Conservation (phyloP, 1,139 yeast species). For the Hyphopichia burtonii region DNA sequence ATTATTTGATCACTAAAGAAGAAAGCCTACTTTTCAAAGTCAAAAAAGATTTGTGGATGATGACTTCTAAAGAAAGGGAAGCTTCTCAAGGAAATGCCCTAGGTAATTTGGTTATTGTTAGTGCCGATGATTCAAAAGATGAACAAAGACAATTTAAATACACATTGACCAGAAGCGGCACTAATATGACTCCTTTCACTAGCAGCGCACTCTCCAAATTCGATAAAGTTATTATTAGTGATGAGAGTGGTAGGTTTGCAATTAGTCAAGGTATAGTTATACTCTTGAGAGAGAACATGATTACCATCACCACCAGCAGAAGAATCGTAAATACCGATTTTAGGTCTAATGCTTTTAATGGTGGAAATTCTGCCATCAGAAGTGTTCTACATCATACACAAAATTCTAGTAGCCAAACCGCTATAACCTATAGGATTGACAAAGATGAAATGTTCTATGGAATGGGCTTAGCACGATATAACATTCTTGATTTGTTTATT, state of each 20-base stretch:
- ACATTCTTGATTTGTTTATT: constrained; percentile 64
- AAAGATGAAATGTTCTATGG: constrained; percentile 78
- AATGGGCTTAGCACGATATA: constrained; percentile 73
- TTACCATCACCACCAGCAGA: constrained; percentile 49
- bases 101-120: constrained; percentile 41
- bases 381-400: constrained; percentile 38
- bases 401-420: background rate
- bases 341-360: constrained; percentile 41
- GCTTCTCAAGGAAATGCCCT: constrained; percentile 57
- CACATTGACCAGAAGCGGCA: constrained; percentile 39
- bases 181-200: constrained; percentile 20
- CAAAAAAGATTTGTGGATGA: constrained; percentile 68
- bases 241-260: constrained; percentile 76
- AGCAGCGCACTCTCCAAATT: constrained; percentile 45
- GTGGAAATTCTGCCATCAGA: constrained; percentile 45
- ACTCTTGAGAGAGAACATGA: constrained; percentile 33
- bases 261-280: constrained; percentile 62
- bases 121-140: constrained; percentile 23
- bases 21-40: constrained; percentile 57
- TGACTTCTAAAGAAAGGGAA: constrained; percentile 63
- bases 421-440: constrained; percentile 61
- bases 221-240: constrained; percentile 72
- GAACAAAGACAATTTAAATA: constrained; percentile 37
- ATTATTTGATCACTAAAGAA: constrained; percentile 68
- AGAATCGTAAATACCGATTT: constrained; percentile 48